These are phyloP conservation scores for Oenanthe javanica DNA, from an alignment of 140 eudicot species.

Conservation along the genomic window DNA sequence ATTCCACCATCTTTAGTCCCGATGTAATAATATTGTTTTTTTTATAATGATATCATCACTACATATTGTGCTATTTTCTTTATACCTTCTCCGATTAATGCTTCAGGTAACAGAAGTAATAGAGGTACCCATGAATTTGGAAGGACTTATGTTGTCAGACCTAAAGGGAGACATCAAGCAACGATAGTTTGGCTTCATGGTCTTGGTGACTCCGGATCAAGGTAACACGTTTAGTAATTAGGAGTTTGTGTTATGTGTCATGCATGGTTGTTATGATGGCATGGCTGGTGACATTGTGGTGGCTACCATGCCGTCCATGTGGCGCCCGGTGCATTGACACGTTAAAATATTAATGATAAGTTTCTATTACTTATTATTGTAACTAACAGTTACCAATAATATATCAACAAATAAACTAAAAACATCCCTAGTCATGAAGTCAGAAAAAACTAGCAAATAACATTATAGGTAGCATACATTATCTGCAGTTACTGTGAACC, in stretches of 20 bases:
- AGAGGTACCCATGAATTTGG: constrained; percentile 62
- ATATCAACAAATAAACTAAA: neutral
- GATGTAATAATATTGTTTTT: neutral
- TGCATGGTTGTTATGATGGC: neutral
- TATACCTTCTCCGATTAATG: neutral
- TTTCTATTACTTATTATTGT: neutral
- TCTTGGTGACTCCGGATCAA: constrained; percentile 74
- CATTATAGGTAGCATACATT: neutral
- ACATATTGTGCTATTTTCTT: neutral
- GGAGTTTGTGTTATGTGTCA: neutral
- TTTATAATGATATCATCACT: neutral
- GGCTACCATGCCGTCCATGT: neutral
- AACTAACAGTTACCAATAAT: neutral
- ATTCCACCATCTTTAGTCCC: neutral
- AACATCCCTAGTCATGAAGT: neutral
- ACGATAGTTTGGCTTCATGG: constrained; percentile 95
- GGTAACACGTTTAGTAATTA: constrained; percentile 31
- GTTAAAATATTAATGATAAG: neutral
- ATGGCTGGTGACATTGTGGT: neutral
- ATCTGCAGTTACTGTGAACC: neutral
- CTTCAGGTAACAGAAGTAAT: constrained; percentile 40
- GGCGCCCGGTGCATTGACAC: neutral
- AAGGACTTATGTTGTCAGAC: constrained; percentile 64
- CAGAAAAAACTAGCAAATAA: neutral
- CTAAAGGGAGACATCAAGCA: constrained; percentile 84